Base-by-base conservation (phyloP, 768 basidiomycete genomes). In the Leccinum ochraceum region DNA sequence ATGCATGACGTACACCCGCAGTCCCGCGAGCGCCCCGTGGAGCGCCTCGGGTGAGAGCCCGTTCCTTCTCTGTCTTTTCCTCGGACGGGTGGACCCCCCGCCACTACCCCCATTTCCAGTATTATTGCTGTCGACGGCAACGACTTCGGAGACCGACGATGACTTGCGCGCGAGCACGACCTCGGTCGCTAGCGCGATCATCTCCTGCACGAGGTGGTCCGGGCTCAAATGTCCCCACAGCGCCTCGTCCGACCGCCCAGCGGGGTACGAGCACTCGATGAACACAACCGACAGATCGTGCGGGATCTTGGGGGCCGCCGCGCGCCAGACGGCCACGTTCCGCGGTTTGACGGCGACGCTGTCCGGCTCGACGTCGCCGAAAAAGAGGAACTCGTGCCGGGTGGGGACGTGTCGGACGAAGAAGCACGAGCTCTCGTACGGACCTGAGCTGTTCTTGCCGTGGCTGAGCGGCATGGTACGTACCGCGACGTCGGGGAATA, bases 341-440 rank as follows among this genome's bases (percentile, higher is more conserved):
- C 77, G 80, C 5, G 88, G 88, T 14, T 76, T 73, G 16, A 68
- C n/a, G 6, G 90, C 81, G 52, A 95, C 66, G 54, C 83, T 83
- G 75, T 95, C 93, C 9, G 93, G 92, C 68, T 95, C 93, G 61
- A 97, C 88, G 74, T 96, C 95, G 1, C 96, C 96, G 66, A 97
- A 96, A 75, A 98, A 98, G 39, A 98, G 79, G 64, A 98, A 87
- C 72, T 96, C 92, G 52, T 78, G 81, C 1, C 72, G 73, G 36
- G 81, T 80, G 17, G 80, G 75, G 55, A 90, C 80, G 64, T 90
- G 83, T 14, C 86, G 84, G 66, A 98, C 74, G 73, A 96, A 96
- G 78, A 91, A 95, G 16, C 95, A 96, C 1, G 89, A 78, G 14
- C 90, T 90, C 16, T 87, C 81, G 74, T 97, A 95, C 37, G 75